These are phyloP conservation scores for Microcera coccophila DNA, from an alignment of 2,329 filamentous ascomycete species.

Conservation along the genomic window DNA sequence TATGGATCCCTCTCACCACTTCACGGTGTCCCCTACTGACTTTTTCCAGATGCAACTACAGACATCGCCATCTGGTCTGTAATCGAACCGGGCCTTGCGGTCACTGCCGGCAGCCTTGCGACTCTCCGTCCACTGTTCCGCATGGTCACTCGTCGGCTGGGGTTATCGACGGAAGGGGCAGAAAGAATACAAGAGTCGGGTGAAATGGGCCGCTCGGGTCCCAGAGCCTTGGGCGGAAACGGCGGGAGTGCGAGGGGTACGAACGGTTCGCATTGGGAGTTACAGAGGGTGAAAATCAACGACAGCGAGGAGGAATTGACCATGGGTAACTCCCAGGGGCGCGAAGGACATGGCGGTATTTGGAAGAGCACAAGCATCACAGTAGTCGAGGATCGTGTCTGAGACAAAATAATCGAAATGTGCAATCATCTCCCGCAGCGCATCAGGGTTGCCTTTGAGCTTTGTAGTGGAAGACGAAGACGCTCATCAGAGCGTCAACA, in stretches of 20 bases:
- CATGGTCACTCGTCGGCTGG: slow-evolving; percentile 31
- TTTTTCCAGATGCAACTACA: slow-evolving; percentile 32
- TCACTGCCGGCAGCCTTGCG: slow-evolving; percentile 46
- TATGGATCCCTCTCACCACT: slow-evolving; percentile 19
- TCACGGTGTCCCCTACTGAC: slow-evolving; percentile 6
- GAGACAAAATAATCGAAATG: too few relatives aligned
- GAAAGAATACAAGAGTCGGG: slow-evolving; percentile 19
- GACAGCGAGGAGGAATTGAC: slow-evolving; percentile 11
- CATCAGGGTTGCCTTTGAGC: too few relatives aligned
- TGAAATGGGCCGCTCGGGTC: too few relatives aligned
- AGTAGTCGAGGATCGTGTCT: background rate
- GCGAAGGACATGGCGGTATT: background rate
- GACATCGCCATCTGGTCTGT: slow-evolving; percentile 49
- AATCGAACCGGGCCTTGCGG: slow-evolving; percentile 44
- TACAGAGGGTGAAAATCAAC: slow-evolving; percentile 10
- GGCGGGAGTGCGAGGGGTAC: too few relatives aligned
- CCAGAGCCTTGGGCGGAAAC: too few relatives aligned
- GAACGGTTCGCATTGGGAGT: too few relatives aligned
- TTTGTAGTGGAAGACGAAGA: too few relatives aligned
- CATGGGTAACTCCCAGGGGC: too few relatives aligned
- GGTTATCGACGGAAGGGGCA: slow-evolving; percentile 20
- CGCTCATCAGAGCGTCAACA: too few relatives aligned
- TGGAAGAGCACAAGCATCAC: background rate
- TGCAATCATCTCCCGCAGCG: too few relatives aligned
- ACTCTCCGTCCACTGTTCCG: slow-evolving; percentile 45